Conservation (phyloP, 1,139 yeast genomes). For the Sugiyamaella paludigena region DNA sequence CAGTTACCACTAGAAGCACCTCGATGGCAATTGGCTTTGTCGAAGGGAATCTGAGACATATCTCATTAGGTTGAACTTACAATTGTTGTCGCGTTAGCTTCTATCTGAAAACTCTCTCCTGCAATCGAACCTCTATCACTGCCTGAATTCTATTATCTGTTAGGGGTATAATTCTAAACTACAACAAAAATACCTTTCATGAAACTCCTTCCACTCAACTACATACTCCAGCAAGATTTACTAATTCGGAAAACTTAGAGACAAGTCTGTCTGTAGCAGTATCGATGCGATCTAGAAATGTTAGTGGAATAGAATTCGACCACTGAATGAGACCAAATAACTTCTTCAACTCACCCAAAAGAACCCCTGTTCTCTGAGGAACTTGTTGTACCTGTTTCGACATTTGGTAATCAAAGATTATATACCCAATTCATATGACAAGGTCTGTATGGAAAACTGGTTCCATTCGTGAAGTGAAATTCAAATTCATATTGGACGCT, state of each 20-base stretch:
- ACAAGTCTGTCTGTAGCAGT: slow-evolving; percentile 34
- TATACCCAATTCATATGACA: neutral
- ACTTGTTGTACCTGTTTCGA: slow-evolving; percentile 17
- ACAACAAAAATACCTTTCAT: neutral
- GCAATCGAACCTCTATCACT: slow-evolving; percentile 35
- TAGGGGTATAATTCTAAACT: too few species aligned
- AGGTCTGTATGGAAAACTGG: neutral
- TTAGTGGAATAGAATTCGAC: too few species aligned
- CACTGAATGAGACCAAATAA: neutral
- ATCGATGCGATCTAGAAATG: slow-evolving; percentile 34
- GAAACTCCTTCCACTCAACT: neutral
- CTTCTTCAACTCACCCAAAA: neutral
- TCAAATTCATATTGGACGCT: too few species aligned
- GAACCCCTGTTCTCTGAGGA: slow-evolving; percentile 10
- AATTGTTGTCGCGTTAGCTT: slow-evolving; percentile 36
- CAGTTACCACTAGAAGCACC: too few species aligned
- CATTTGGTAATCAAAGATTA: slow-evolving; percentile 5
- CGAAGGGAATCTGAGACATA: too few species aligned
- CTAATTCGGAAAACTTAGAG: slow-evolving; percentile 32
- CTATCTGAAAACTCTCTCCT: slow-evolving; percentile 37
- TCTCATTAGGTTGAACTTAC: slow-evolving; percentile 23
- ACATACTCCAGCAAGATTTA: slow-evolving; percentile 30
- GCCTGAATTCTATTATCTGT: slow-evolving; percentile 32
- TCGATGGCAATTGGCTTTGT: too few species aligned
- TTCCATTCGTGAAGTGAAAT: too few species aligned